Evolutionary conservation across 106 monocot genomes (phyloP), one percentile per base, ranked within the genome.

Genomic region (Dactylorhiza incarnata): DNA sequence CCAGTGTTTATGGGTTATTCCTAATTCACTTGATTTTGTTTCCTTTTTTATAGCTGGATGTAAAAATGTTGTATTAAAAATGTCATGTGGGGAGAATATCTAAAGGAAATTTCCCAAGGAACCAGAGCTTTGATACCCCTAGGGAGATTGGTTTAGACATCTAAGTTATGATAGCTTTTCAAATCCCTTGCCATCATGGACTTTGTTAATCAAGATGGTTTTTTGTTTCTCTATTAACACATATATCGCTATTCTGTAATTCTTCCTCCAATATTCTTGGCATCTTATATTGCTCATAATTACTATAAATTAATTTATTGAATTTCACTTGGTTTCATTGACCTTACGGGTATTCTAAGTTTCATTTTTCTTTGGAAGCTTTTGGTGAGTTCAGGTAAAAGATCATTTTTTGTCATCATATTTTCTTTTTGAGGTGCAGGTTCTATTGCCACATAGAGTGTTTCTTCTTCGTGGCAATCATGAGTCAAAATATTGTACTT

Each of bases 381-480:
- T 68, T 45, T 68, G 45, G 3, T 45, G 4, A 68, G 63, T 45
- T 46, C 45, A 69, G 45, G n/a, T 45, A 48, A 49, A n/a, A 70
- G 16, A 70, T 16, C 19, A 70, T 19, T 70, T 70, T 14, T 70
- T 70, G 14, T 70, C 46, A 12, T 47, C 15, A 7, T 47, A 55
- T 3, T 67, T 76, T 68, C 44, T 49, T 79, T 48, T n/a, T 85
- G 74, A 66, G 5, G 71, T 75, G 8, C 78, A 96, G 95, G 83
- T 97, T 4, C 83, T 78, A 69, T 59, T 97, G 48, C 97, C 97
- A 55, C 74, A 89, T 67, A 82, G 84, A 76, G 97, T 97, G 17
- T 94, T 91, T 81, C 97, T 97, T 78, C 87, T 97, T 74, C 97
- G 97, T 67, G 97, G 97, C 49, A 97, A 97, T 73, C 97, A 97